Percentiles rank a stretch among this genome's conserved stretches.
Conservation (phyloP, 2,329 filamentous ascomycete genomes). For the Rhynchosporium agropyri region DNA sequence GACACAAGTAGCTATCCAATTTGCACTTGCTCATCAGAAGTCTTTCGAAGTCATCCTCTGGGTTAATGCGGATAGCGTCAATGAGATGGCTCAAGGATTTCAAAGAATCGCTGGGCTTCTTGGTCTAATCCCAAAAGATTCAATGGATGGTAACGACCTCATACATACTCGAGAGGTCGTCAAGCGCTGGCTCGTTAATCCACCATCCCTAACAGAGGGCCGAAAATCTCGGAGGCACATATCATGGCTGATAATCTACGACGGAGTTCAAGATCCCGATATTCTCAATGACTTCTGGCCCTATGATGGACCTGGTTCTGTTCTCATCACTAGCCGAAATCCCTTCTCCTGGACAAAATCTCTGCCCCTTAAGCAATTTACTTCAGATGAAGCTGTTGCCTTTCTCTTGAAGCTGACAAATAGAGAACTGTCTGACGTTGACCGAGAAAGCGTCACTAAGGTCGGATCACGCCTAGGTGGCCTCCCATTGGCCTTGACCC, state of each 20-base stretch:
- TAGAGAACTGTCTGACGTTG: not conserved
- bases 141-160: not conserved
- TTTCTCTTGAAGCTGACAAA: not conserved
- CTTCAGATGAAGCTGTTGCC: not conserved
- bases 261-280: not conserved
- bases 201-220: not conserved
- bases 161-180: slow-evolving; percentile 3
- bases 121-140: not conserved
- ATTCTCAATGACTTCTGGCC: slow-evolving; percentile 1
- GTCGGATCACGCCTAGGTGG: not conserved
- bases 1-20: slow-evolving; percentile 40
- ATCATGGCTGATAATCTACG: not conserved
- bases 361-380: not conserved
- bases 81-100: not conserved
- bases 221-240: not conserved
- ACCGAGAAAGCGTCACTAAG: not conserved
- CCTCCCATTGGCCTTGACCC: not conserved
- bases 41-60: slow-evolving; percentile 43
- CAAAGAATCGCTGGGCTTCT: not conserved
- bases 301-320: not conserved
- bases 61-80: slow-evolving; percentile 37
- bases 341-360: not conserved
- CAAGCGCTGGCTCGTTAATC: slow-evolving; percentile 1
- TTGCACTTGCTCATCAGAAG: slow-evolving; percentile 30
- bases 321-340: not conserved